Evolutionary conservation across 805 yeast species (phyloP).

Genomic region (Candida loeiensis): DNA sequence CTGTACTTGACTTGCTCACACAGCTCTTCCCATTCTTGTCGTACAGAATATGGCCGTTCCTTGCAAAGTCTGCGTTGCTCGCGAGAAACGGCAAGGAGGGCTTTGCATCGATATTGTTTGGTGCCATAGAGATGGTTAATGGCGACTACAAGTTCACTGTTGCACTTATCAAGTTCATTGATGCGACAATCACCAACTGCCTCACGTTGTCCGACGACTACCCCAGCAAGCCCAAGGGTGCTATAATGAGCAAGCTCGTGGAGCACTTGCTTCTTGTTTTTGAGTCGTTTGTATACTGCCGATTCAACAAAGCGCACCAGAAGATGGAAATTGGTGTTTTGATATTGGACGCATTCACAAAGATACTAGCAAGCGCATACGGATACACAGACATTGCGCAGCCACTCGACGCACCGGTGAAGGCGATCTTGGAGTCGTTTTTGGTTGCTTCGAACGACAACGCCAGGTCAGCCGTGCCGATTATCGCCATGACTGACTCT

Average conservation of each 20-base stretch:
- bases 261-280: constrained; percentile 61
- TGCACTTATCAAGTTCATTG: constrained; percentile 53
- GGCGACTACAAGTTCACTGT: constrained; percentile 67
- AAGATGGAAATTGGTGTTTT: constrained; percentile 58
- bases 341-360: constrained; percentile 52
- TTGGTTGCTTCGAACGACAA: constrained; percentile 49
- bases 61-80: constrained; percentile 63
- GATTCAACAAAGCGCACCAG: constrained; percentile 53
- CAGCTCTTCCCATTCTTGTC: constrained; percentile 50
- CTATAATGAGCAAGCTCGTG: constrained; percentile 52
- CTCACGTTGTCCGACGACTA: constrained; percentile 32
- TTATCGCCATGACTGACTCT: constrained; percentile 48
- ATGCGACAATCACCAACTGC: constrained; percentile 50
- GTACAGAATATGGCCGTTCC: constrained; percentile 73
- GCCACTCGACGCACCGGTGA: constrained; percentile 1
- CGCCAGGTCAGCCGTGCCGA: constrained; percentile 51
- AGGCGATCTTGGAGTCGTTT: constrained; percentile 52
- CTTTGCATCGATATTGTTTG: constrained; percentile 55
- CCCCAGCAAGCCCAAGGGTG: constrained; percentile 40
- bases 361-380: constrained; percentile 51
- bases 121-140: constrained; percentile 66
- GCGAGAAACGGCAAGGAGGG: constrained; percentile 64
- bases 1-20: constrained; percentile 48
- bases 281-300: constrained; percentile 73
- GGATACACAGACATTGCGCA: constrained; percentile 46